A percentile compares a stretch with the other conserved stretches of the same genome.
Conservation (phyloP, 2,329 filamentous ascomycete species). For the Penicillium sp. region DNA sequence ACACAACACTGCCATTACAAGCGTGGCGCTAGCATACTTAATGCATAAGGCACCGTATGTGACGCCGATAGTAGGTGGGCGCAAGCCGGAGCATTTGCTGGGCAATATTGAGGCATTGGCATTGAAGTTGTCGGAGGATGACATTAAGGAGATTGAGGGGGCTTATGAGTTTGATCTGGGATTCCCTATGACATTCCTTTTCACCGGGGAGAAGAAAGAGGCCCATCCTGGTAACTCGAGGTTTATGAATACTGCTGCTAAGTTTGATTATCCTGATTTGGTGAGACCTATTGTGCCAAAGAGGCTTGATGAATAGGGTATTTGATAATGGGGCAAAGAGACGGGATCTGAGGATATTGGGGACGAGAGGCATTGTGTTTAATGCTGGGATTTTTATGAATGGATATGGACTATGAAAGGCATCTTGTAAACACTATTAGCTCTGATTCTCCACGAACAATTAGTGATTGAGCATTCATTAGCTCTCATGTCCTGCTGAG, state of each 20-base stretch:
- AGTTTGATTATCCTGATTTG: slow-evolving; percentile 20
- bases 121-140: slow-evolving; percentile 51
- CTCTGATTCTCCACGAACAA: background rate
- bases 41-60: slow-evolving; percentile 54
- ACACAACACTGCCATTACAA: slow-evolving; percentile 16
- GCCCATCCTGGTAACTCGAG: slow-evolving; percentile 10
- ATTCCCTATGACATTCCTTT: slow-evolving; percentile 18
- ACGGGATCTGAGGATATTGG: background rate
- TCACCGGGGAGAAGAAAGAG: slow-evolving; percentile 10
- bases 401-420: background rate
- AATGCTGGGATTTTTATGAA: background rate
- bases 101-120: slow-evolving; percentile 57
- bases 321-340: background rate
- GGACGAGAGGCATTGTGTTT: background rate
- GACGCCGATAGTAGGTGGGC: slow-evolving; percentile 54
- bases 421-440: background rate
- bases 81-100: slow-evolving; percentile 53
- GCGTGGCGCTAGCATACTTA: slow-evolving; percentile 52
- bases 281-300: slow-evolving; percentile 1
- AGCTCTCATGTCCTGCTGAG: background rate
- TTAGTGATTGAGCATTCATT: background rate
- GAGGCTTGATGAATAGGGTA: background rate
- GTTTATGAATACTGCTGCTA: slow-evolving; percentile 13
- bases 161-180: slow-evolving; percentile 53
- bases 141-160: slow-evolving; percentile 52